Evolutionary conservation across 140 eudicot genomes (phyloP), one percentile per base, ranked within the genome.

Genomic region (Flaveria floridana): DNA sequence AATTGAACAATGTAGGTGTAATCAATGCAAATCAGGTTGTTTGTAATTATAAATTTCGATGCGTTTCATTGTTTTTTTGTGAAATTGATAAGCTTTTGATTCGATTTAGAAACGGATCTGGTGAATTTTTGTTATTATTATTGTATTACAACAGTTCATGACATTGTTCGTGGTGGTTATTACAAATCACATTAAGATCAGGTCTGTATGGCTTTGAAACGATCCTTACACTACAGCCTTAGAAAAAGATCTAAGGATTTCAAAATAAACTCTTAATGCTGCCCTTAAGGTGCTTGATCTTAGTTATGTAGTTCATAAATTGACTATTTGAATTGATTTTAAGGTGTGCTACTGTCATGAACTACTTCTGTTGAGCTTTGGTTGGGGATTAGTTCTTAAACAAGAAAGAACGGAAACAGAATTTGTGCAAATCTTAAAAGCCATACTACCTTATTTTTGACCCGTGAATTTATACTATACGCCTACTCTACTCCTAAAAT

Each of bases 1-100:
- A 26, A 76, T 72, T 66, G 61, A 73, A 37, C 76, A 82, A 82
- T 82, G 85, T 67, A 23, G 85, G 68, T 63, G 28, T 37, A 30
- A 37, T 75, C 48, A 80, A 46, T 72, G 69, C 51, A 16, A 42
- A 71, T 71, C 68, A 39, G 25, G 14, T 20, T 65, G 53, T 48
- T 48, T 30, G 58, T 37, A 34, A 37, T 46, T 30, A 10, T 8
- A 14, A 74, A 19, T 15, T 67, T 67, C 15, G 11, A 39, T 73
- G 71, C 26, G 15, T 67, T 16, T 8, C 48, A 14, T 55, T 73
- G n/a, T 0, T 15, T 18, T 18, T 9, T 56, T 71, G 76, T 73
- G 83, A 67, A 79, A 73, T 56, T 74, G 13, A 30, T 34, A 47
- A 58, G 80, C 42, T 74, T 67, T 67, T 74, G 41, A 30, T 46